These are phyloP conservation scores for Bertia moriformis DNA, from an alignment of 2,329 filamentous ascomycete species.

Conservation along the genomic window DNA sequence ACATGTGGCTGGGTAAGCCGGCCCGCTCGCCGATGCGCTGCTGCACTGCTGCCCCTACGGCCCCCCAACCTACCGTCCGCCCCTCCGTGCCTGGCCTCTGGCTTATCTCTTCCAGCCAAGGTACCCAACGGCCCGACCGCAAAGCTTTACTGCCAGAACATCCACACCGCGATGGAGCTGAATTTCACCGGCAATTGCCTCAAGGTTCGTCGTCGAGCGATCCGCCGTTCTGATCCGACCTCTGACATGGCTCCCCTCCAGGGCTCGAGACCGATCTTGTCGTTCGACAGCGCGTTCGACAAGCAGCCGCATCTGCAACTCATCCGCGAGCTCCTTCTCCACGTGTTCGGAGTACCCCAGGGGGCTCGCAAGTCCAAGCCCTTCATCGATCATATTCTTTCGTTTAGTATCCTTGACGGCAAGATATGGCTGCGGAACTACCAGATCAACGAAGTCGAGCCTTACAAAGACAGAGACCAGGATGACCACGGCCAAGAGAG, in stretches of 20 bases:
- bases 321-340: conserved; percentile 78
- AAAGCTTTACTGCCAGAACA: conserved; percentile 65
- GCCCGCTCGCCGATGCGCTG: too few species aligned
- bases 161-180: conserved; percentile 93
- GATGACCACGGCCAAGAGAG: conserved; percentile 23
- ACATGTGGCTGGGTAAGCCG: conserved; percentile 86
- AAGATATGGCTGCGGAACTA: conserved; percentile 96
- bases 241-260: too few species aligned
- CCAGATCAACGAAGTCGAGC: conserved; percentile 74
- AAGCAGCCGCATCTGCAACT: conserved; percentile 64
- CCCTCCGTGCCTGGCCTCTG: too few species aligned
- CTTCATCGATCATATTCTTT: conserved; percentile 90
- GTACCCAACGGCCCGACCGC: conserved; percentile 33
- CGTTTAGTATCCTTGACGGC: conserved; percentile 76
- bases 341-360: conserved; percentile 84
- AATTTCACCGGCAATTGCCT: conserved; percentile 95
- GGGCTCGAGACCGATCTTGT: conserved; percentile 77
- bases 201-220: too few species aligned
- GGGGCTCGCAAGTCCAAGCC: conserved; percentile 82
- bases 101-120: conserved; percentile 71
- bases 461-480: conserved; percentile 28
- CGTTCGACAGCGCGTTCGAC: conserved; percentile 81
- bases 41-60: too few species aligned
- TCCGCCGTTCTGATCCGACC: too few species aligned
- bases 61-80: too few species aligned